Conservation (phyloP, 176 grass and related monocot species). For the Leersia perrieri region DNA sequence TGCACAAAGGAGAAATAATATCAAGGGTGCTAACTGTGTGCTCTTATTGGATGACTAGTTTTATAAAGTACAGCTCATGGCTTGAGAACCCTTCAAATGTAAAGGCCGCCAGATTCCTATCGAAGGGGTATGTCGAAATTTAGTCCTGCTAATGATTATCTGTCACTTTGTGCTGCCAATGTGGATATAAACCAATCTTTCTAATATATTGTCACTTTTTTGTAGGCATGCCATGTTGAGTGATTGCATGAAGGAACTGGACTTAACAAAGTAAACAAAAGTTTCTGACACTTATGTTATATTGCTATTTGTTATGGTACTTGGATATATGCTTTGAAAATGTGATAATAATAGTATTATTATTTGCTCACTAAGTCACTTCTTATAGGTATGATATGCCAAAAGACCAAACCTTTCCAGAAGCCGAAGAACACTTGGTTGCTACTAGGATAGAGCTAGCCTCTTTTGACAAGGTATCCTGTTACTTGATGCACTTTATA, state of each 20-base stretch:
- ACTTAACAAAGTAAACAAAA: conserved; percentile 61
- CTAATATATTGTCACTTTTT: conserved; percentile 40
- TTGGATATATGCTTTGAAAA: conserved; percentile 15
- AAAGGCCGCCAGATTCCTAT: conserved; percentile 84
- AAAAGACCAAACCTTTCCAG: conserved; percentile 36
- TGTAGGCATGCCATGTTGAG: conserved; percentile 79
- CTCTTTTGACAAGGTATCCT: conserved; percentile 92
- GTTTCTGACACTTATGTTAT: conserved; percentile 5
- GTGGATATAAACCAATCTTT: conserved; percentile 21
- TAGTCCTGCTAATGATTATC: conserved; percentile 19
- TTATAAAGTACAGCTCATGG: conserved; percentile 92
- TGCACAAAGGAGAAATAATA: conserved; percentile 58
- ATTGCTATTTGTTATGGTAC: not conserved
- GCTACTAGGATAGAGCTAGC: conserved; percentile 47
- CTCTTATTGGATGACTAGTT: conserved; percentile 90
- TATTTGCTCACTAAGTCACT: conserved; percentile 34
- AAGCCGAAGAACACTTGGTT: conserved; percentile 30
- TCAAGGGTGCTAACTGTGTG: conserved; percentile 71
- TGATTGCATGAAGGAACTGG: conserved; percentile 78
- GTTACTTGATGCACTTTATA: conserved; percentile 16
- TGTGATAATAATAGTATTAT: not conserved
- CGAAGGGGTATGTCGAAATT: conserved; percentile 66
- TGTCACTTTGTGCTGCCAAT: conserved; percentile 29
- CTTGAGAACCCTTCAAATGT: conserved; percentile 92
- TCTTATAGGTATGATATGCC: conserved; percentile 46